These are phyloP conservation scores for Cryptomeria japonica DNA, from an alignment of 75 land plant species.

Conservation along the genomic window DNA sequence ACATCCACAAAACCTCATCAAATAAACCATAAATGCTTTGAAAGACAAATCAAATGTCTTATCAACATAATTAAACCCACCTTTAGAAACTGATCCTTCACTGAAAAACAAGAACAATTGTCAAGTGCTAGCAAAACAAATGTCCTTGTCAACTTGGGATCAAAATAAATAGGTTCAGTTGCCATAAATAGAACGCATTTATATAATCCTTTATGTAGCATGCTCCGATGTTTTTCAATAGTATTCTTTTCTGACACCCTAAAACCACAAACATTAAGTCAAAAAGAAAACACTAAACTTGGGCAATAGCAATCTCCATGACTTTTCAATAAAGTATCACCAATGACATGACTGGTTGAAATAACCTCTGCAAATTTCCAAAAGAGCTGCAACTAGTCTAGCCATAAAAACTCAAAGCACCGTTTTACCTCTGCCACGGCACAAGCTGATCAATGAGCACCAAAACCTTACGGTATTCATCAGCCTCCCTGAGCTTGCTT, in stretches of 20 bases:
- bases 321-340: too few species aligned
- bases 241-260: background rate
- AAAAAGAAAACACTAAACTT: background rate
- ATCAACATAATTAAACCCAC: background rate
- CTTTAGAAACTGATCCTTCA: background rate
- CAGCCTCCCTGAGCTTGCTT: slow-evolving; percentile 7
- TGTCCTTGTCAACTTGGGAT: background rate
- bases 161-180: background rate
- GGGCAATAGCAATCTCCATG: background rate
- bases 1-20: background rate
- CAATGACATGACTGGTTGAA: too few species aligned
- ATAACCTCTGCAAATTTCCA: too few species aligned
- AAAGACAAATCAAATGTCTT: background rate
- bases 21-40: background rate
- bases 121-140: background rate
- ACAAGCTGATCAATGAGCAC: slow-evolving; percentile 19
- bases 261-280: background rate
- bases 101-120: background rate
- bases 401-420: background rate
- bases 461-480: slow-evolving; percentile 13
- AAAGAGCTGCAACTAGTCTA: too few species aligned
- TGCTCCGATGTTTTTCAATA: background rate
- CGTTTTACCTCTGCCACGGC: slow-evolving; percentile 26
- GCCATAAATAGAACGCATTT: background rate
- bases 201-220: background rate